Evolutionary conservation across 1,139 yeast genomes (phyloP), one percentile per base, ranked within the genome.

Genomic region (Zygosaccharomyces sapae): DNA sequence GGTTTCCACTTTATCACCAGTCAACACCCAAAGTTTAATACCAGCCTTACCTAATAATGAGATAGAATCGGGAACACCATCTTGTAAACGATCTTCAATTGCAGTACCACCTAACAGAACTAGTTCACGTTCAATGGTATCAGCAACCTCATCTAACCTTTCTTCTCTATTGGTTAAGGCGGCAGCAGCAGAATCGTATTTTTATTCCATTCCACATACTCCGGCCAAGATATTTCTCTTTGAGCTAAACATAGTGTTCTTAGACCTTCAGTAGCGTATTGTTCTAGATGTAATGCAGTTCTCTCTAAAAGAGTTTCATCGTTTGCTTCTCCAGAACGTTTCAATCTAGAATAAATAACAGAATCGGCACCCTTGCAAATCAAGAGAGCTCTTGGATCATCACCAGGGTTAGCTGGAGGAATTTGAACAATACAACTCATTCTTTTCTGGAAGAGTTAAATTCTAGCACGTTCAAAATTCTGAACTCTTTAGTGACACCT

Each of bases 1-100:
- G 27, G 98, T 92, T 70, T 92, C 98, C 42, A 92, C 94, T 70
- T 90, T 86, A 69, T 92, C 98, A 68, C 98, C 98, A 13, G 98
- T 92, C 48, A 92, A 75, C 33, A 92, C 97, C 98, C 98, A 92
- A 47, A 92, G 73, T 67, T 92, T 92, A 56, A 92, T 86, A 61
- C 98, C 98, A 6, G 97, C 97, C 56, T 83, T 79, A 9, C 85
- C 87, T 48, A 92, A 75, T 40, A 86, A 70, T 8, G 89, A 84
- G 66, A 92, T 92, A 3, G 97, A 79, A 57, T 88, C 95, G 1
- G 98, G 97, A 16, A 92, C 98, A 64, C 97, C 98, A 51, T 83
- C 88, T 70, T 92, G 98, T 50, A 92, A 75, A 60, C 96, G 77
- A 69, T 92, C 98, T 67, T 92, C 98, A 67, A 92, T 92, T 16